These are phyloP conservation scores for Apiotrichum domesticum DNA, from an alignment of 1,284 basidiomycete genomes.

Conservation along the genomic window DNA sequence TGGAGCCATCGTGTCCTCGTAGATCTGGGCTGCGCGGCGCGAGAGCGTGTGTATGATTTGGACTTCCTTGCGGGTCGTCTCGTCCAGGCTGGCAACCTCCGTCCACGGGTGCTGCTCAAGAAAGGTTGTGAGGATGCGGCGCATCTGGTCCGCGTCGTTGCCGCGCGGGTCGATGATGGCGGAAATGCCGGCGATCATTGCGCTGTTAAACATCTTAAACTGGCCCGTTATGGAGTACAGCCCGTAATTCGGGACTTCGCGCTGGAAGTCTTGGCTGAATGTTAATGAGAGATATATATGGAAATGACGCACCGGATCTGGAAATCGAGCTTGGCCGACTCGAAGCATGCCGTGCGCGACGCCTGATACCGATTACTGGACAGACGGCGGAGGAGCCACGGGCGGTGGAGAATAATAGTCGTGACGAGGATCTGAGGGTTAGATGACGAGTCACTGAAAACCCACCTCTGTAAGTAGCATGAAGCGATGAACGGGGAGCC, in stretches of 20 bases:
- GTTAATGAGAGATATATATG: not conserved
- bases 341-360: constrained; percentile 42
- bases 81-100: constrained; percentile 36
- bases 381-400: constrained; percentile 42
- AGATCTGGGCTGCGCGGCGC: constrained; percentile 41
- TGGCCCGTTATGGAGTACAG: constrained; percentile 33
- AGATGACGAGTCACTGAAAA: not conserved
- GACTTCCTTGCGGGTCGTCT: constrained; percentile 46
- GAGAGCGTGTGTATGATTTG: constrained; percentile 46
- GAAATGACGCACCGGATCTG: constrained; percentile 24
- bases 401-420: constrained; percentile 45
- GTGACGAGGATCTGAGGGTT: constrained; percentile 28
- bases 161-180: constrained; percentile 47
- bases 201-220: constrained; percentile 46
- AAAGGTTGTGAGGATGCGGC: constrained; percentile 43
- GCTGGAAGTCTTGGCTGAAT: constrained; percentile 34
- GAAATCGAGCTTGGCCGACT: constrained; percentile 45
- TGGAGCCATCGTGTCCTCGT: constrained; percentile 38
- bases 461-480: constrained; percentile 42
- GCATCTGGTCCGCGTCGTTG: constrained; percentile 41
- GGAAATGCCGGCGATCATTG: constrained; percentile 47
- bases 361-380: constrained; percentile 39
- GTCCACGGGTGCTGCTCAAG: constrained; percentile 43
- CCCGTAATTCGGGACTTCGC: constrained; percentile 34
- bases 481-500: constrained; percentile 43